Base-by-base conservation (phyloP, 805 yeast species). In the Starmerella asiatica region DNA sequence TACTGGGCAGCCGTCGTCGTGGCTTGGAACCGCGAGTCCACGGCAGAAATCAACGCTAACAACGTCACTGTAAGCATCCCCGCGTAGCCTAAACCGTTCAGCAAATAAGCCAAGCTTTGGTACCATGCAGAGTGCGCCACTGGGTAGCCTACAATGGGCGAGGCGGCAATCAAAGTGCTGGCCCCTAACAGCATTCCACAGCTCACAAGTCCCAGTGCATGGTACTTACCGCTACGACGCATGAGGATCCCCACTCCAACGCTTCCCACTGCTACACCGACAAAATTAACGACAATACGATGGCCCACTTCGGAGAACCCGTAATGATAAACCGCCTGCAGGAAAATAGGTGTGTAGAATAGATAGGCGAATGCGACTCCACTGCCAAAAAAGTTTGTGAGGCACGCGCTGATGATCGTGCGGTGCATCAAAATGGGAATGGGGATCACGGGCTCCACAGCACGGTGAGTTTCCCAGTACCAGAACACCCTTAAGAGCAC, bases 1-100 rank as follows among this genome's bases (percentile, higher is more conserved):
- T 86, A 85, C 54, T 83, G 93, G 42, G 86, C 80, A 0, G 94
- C 81, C 0, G 95, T 85, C 2, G 88, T 79, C 17, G 84, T 70
- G 1, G 95, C 94, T 58, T 83, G 94, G 52, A 67, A 70, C 38
- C 70, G 67, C 18, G 64, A 58, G 8, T 79, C 76, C 2, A 79
- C 91, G 1, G 91, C 72, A 0, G 91, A 76, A 39, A 83, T 79
- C 58, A 83, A 66, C 0, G 93, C 79, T 27, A 82, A 59, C 35
- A 83, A 61, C 0, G 86, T 75, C 2, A 80, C 72, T 0, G 93
- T 82, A 45, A 82, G 64, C 56, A 75, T 66, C 3, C 72, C 61
- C 1, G 93, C 73, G 48, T 77, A 74, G 0, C 80, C 82, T 28
- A 73, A 61, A 7, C 91, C 84, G 5, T 75, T 71, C 8, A 75